Evolutionary conservation across 768 basidiomycete genomes (phyloP).

Genomic region (Strobilomyces confusus): DNA sequence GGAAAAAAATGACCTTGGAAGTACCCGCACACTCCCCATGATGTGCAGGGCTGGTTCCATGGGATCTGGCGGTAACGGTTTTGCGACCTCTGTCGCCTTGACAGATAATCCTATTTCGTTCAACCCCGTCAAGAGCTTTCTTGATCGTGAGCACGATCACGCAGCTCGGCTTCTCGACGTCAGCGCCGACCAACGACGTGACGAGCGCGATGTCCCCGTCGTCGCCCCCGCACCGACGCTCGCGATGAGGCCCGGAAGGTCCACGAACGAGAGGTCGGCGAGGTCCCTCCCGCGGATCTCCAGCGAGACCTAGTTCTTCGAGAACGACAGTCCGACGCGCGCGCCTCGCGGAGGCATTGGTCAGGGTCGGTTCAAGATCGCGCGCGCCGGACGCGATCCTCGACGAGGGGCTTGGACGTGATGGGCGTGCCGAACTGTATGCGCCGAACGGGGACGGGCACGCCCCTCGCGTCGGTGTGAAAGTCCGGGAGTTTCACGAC

Average conservation of each 20-base stretch:
- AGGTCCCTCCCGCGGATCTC: not conserved
- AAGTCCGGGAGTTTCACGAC: not conserved
- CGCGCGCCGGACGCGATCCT: conserved; percentile 2
- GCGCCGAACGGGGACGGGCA: not conserved
- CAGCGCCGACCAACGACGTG: not conserved
- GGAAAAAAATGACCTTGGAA: conserved; percentile 61
- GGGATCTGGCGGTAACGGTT: conserved; percentile 46
- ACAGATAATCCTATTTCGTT: conserved; percentile 27
- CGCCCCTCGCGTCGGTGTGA: not conserved
- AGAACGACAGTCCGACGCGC: not conserved
- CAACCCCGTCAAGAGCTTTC: conserved; percentile 23
- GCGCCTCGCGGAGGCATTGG: too few species aligned
- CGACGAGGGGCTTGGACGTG: not conserved
- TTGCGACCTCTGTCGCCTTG: conserved; percentile 41
- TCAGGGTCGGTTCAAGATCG: conserved; percentile 5
- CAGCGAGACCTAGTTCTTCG: conserved; percentile 2
- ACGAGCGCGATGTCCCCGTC: not conserved
- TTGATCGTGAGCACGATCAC: conserved; percentile 18
- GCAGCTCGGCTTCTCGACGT: conserved; percentile 1
- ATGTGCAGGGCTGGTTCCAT: conserved; percentile 31
- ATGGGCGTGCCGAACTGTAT: not conserved
- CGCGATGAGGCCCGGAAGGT: conserved; percentile 2
- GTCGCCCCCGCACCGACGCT: not conserved
- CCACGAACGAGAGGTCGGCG: conserved; percentile 2
- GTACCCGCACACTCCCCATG: conserved; percentile 68